These are phyloP conservation scores for Breviolum minutum DNA, from an alignment of 73 alveolate genomes.

Conservation along the genomic window DNA sequence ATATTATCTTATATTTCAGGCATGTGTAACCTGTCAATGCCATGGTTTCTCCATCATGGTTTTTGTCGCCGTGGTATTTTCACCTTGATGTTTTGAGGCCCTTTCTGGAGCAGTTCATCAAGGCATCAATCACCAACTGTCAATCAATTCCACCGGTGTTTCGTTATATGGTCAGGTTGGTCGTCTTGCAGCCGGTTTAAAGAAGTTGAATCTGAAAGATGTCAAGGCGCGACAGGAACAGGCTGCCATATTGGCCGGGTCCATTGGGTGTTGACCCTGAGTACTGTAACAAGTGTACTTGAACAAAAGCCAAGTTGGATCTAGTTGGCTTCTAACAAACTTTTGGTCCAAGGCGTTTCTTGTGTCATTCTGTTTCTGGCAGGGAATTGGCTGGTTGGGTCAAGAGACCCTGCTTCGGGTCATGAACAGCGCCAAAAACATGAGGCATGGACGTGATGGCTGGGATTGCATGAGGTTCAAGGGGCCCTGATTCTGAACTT, in stretches of 20 bases:
- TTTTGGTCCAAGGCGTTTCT: neutral
- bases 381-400: constrained; percentile 31
- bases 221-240: constrained; percentile 20
- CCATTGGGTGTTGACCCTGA: too few species aligned
- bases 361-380: neutral
- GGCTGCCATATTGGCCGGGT: neutral
- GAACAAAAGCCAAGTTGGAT: too few species aligned
- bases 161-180: constrained; percentile 20
- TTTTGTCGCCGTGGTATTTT: too few species aligned
- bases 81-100: constrained; percentile 25
- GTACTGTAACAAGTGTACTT: too few species aligned
- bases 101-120: constrained; percentile 19
- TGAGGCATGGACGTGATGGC: neutral
- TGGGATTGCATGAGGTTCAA: neutral
- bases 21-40: too few species aligned
- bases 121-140: too few species aligned
- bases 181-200: constrained; percentile 40
- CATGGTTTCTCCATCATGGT: too few species aligned
- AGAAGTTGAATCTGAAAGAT: constrained; percentile 35
- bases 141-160: neutral
- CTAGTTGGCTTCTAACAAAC: too few species aligned
- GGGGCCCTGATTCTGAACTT: too few species aligned
- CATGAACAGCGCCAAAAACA: neutral
- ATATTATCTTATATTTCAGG: too few species aligned
- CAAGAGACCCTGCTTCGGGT: constrained; percentile 52